Percentiles rank a stretch among this genome's conserved stretches.
Conservation (phyloP, 2,329 filamentous ascomycete species). For the Colletotrichum chlorophyti region DNA sequence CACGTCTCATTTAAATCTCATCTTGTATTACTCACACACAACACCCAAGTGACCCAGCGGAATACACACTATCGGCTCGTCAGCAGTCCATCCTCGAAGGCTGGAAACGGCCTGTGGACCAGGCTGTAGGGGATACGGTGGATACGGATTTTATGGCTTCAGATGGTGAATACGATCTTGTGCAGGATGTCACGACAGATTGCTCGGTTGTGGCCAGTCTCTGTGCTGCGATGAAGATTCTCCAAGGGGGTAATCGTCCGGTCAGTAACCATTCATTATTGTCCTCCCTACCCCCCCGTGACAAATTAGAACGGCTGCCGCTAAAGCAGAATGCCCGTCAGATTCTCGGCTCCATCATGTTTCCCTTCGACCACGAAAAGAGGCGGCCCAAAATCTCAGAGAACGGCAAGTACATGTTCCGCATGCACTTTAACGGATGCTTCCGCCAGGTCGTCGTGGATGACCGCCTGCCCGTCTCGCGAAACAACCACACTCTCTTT, state of each 20-base stretch:
- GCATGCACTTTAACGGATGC: slow-evolving; percentile 96
- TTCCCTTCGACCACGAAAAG: slow-evolving; percentile 71
- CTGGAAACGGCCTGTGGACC: slow-evolving; percentile 80
- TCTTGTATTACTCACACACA: slow-evolving; percentile 8
- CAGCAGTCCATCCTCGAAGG: slow-evolving; percentile 80
- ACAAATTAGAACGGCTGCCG: neutral
- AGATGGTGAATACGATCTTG: slow-evolving; percentile 74
- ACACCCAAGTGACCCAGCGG: slow-evolving; percentile 69
- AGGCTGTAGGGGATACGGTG: slow-evolving; percentile 52
- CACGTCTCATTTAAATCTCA: too few relatives aligned
- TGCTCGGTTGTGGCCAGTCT: slow-evolving; percentile 97
- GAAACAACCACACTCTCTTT: slow-evolving; percentile 77
- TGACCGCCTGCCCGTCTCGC: slow-evolving; percentile 83
- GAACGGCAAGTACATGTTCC: slow-evolving; percentile 89
- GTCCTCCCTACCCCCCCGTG: neutral
- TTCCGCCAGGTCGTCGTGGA: slow-evolving; percentile 88
- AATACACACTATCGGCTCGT: slow-evolving; percentile 74
- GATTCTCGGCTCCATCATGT: slow-evolving; percentile 76
- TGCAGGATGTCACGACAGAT: slow-evolving; percentile 94
- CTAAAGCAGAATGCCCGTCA: slow-evolving; percentile 41
- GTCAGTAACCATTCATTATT: slow-evolving; percentile 50
- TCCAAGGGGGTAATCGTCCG: slow-evolving; percentile 71
- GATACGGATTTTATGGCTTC: slow-evolving; percentile 61
- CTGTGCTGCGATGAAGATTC: slow-evolving; percentile 78
- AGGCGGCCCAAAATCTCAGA: slow-evolving; percentile 68